Evolutionary conservation across 192 early-diverging fungal species (phyloP).

Genomic region (Dimargaris xerosporica): DNA sequence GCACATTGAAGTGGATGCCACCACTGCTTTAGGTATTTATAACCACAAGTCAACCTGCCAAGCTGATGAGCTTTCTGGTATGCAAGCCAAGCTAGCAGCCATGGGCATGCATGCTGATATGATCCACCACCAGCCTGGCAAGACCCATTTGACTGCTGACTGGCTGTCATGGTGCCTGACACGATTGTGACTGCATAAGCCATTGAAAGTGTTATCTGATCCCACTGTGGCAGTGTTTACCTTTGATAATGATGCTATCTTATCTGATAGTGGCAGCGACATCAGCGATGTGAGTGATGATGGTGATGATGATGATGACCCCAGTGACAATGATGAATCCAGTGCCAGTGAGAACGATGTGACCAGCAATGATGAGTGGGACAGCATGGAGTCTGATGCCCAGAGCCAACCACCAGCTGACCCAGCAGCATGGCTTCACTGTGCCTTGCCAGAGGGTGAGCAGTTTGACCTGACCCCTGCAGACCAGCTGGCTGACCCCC

Average conservation of each 20-base stretch:
- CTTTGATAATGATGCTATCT: background rate
- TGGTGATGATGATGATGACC: background rate
- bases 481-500: background rate
- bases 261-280: background rate
- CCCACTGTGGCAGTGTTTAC: background rate
- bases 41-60: background rate
- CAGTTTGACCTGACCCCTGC: background rate
- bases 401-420: background rate
- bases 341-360: too few species aligned
- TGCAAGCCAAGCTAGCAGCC: background rate
- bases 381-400: background rate
- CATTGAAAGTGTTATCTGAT: background rate
- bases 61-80: background rate
- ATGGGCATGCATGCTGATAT: slow-evolving; percentile 1
- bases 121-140: background rate
- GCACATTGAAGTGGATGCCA: slow-evolving; percentile 16
- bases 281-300: background rate
- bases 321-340: too few species aligned
- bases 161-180: slow-evolving; percentile 2
- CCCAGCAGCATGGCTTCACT: background rate
- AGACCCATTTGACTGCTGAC: background rate
- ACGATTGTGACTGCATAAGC: background rate
- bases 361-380: too few species aligned
- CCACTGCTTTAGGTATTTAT: slow-evolving; percentile 6
- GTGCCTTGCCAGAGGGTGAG: background rate